A percentile compares a stretch with the other conserved stretches of the same genome.
Conservation (phyloP, 768 basidiomycete genomes). For the Leucosporidium creatinivorum region DNA sequence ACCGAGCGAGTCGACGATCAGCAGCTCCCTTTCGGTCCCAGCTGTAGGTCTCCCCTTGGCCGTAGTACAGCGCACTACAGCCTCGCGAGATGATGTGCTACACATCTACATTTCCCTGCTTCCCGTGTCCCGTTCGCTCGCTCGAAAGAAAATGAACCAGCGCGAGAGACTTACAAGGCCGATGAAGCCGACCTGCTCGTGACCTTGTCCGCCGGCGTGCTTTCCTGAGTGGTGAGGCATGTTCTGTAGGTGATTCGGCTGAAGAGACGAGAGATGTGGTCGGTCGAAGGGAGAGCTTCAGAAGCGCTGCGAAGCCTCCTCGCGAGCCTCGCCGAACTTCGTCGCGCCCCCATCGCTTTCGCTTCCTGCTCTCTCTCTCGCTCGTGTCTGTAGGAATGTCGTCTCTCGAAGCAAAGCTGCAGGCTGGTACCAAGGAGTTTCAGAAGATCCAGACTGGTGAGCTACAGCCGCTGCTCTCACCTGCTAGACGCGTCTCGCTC, state of each 20-base stretch:
- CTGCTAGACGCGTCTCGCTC: neutral
- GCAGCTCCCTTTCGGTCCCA: neutral
- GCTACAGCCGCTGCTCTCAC: neutral
- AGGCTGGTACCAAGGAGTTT: neutral
- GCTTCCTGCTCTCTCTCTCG: too few relatives aligned
- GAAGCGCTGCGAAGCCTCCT: too few relatives aligned
- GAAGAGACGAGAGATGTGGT: too few relatives aligned
- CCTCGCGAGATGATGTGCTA: neutral
- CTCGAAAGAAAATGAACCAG: neutral
- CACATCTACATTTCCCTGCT: neutral
- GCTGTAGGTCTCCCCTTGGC: neutral
- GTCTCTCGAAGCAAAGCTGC: neutral
- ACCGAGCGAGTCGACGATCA: neutral
- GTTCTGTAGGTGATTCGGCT: too few relatives aligned
- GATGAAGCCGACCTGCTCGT: conserved; percentile 47
- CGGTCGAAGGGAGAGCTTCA: too few relatives aligned
- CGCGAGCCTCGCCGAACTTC: too few relatives aligned
- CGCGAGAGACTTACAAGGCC: conserved; percentile 39
- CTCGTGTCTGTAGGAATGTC: neutral
- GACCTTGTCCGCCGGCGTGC: neutral
- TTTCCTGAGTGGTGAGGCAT: too few relatives aligned
- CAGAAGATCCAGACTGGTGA: conserved; percentile 2
- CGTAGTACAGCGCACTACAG: neutral
- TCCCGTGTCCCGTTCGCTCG: neutral
- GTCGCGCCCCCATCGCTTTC: too few relatives aligned